These are phyloP conservation scores for Colletotrichum australisinense DNA, from an alignment of 2,329 filamentous ascomycete genomes.

Conservation along the genomic window DNA sequence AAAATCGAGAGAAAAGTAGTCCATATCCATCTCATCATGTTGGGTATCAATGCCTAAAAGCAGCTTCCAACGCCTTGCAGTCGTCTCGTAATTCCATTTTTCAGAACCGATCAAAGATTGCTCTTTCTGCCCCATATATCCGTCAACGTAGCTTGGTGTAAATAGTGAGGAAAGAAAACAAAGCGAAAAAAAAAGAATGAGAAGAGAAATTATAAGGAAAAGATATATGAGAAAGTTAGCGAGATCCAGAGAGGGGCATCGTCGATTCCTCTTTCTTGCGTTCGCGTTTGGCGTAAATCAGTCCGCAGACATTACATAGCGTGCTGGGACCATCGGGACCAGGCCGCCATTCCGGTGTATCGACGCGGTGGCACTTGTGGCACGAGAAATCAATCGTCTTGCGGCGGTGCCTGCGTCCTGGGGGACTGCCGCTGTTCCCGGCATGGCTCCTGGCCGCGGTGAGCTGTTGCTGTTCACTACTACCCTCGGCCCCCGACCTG, in stretches of 20 bases:
- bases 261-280: conserved; percentile 33
- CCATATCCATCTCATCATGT: background rate
- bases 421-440: background rate
- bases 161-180: too few species aligned
- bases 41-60: conserved; percentile 9
- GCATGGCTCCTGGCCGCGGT: background rate
- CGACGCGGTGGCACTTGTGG: conserved; percentile 71
- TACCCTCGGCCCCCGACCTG: background rate
- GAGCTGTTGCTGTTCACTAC: background rate
- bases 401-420: conserved; percentile 43
- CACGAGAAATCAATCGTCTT: conserved; percentile 42
- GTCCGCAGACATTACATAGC: conserved; percentile 78
- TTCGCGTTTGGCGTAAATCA: conserved; percentile 54
- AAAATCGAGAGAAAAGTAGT: background rate
- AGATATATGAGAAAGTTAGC: background rate
- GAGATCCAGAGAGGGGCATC: conserved; percentile 19
- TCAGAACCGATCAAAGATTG: background rate
- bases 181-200: background rate
- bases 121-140: background rate
- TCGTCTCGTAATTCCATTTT: background rate
- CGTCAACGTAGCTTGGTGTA: background rate
- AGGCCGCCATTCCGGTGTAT: conserved; percentile 81
- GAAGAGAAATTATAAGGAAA: too few species aligned
- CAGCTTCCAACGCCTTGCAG: background rate
- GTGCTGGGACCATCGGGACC: conserved; percentile 80